A percentile compares a stretch with the other conserved stretches of the same genome.
Conservation (phyloP, 2,329 filamentous ascomycete genomes). For the Arthroderma sp. region DNA sequence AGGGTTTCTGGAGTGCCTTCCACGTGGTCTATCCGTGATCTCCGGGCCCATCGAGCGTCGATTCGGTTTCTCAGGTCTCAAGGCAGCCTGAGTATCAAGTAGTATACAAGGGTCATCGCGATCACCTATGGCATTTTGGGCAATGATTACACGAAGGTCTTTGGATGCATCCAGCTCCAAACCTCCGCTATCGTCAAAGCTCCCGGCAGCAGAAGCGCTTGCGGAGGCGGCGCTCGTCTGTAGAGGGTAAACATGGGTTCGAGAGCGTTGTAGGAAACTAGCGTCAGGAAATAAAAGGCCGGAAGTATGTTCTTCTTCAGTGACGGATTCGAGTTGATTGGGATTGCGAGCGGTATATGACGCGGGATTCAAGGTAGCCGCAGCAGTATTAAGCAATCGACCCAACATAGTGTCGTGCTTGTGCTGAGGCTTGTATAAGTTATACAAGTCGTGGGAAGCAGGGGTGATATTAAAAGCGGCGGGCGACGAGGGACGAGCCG, state of each 20-base stretch:
- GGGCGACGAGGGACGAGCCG: too few relatives aligned
- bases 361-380: constrained; percentile 31
- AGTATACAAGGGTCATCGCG: constrained; percentile 34
- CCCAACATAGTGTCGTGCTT: constrained; percentile 23
- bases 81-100: constrained; percentile 28
- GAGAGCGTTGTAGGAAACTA: constrained; percentile 28
- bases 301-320: constrained; percentile 37
- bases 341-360: constrained; percentile 25
- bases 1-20: constrained; percentile 25
- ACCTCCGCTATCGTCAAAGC: constrained; percentile 35
- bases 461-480: not conserved
- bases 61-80: constrained; percentile 16
- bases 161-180: constrained; percentile 32
- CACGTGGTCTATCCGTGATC: constrained; percentile 17
- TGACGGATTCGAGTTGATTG: constrained; percentile 33
- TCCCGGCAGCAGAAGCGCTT: constrained; percentile 28
- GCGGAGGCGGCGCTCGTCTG: constrained; percentile 32
- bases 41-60: constrained; percentile 26
- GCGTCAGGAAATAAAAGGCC: constrained; percentile 35
- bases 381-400: constrained; percentile 30
- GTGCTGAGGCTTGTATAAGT: too few relatives aligned
- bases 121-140: constrained; percentile 36
- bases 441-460: not conserved
- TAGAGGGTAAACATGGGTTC: constrained; percentile 28
- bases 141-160: constrained; percentile 35